Base-by-base conservation (phyloP, 768 basidiomycete genomes). In the Hericium alpestre region DNA sequence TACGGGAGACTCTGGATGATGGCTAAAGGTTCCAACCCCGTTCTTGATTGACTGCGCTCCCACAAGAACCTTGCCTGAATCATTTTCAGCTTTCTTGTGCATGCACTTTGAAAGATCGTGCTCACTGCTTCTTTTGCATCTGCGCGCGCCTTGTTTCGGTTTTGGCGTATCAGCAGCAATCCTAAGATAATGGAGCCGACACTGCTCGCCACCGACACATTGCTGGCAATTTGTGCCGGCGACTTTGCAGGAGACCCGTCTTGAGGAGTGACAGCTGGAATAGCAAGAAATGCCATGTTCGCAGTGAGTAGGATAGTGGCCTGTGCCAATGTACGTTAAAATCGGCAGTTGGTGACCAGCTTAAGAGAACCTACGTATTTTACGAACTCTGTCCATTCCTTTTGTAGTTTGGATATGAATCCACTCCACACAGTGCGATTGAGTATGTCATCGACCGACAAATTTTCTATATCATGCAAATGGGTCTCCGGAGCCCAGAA, bases 1-100 rank as follows among this genome's bases (percentile, higher is more conserved):
- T 79, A 79, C 0, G 82, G 82, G 10, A 84, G 64, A 55, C 78
- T 77, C 58, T 80, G 80, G 54, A 80, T 63, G 23, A 83, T 69
- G 12, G 80, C 79, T 8, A 81, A 70, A 1, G 65, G 76, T 63
- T 83, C 79, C 2, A 81, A 66, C 1, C 82, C 81, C 16, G 72
- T 70, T 1, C 53, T 62, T 10, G 61, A 37, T 10, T 73, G 65
- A n/a, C 61, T 64, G 39, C 66, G 60, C 4, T 57, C 59, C 8
- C 56, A 32, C 4, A 73, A 58, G 47, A 62, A 72, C 12, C 52
- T 52, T 10, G 62, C 66, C 64, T 67, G 49, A 9, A 55, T 51
- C n/a, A 47, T 46, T 38, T 64, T 53, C 65, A 64, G 43, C 3
- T 25, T 4, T 25, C 25, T 25, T 64, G 69, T 58, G 41, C 15